Evolutionary conservation across 306 rosid species (phyloP).

Genomic region (Dalbergia cochinchinensis): DNA sequence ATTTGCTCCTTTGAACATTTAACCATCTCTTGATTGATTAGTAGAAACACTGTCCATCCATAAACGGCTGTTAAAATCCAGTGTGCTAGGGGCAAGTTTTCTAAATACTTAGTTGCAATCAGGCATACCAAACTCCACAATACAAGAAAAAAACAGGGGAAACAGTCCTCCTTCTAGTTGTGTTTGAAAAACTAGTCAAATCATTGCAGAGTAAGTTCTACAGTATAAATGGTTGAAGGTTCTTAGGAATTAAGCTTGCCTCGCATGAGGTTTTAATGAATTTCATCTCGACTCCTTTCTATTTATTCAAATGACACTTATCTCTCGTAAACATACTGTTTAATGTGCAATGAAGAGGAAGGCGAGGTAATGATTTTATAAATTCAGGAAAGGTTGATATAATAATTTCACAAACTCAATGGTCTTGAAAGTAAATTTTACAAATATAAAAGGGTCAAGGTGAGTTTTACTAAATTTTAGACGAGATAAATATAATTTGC

Average conservation of each 20-base stretch:
- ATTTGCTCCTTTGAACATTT: constrained; percentile 29
- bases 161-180: not conserved
- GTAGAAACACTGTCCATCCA: constrained; percentile 17
- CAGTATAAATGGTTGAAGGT: not conserved
- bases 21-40: not conserved
- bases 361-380: too few species aligned
- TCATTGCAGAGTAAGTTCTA: constrained; percentile 15
- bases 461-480: too few species aligned
- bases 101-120: constrained; percentile 13
- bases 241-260: not conserved
- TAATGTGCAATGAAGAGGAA: too few species aligned
- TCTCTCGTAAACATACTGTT: too few species aligned
- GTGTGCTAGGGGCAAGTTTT: not conserved
- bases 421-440: too few species aligned
- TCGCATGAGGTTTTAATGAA: too few species aligned
- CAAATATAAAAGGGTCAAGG: too few species aligned
- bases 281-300: too few species aligned
- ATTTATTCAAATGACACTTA: too few species aligned
- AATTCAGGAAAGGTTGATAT: too few species aligned
- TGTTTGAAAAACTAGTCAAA: not conserved
- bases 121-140: constrained; percentile 8
- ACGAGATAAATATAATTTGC: too few species aligned
- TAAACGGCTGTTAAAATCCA: constrained; percentile 13
- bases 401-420: too few species aligned
- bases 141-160: not conserved